Base-by-base conservation (phyloP, 179 eudicot genomes). In the Patellifolia procumbens region DNA sequence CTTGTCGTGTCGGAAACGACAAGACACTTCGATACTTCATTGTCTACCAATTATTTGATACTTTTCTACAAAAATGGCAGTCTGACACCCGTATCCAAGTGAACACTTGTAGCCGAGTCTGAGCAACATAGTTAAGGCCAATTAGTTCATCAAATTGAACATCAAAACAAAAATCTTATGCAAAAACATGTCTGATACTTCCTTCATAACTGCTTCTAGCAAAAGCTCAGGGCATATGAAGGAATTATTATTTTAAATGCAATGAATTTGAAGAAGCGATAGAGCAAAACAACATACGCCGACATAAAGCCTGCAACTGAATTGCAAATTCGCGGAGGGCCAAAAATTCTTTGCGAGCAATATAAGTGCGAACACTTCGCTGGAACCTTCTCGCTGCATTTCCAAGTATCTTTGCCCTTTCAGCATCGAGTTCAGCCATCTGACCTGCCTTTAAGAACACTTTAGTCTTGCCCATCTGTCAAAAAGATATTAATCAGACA, bases 371-470 rank as follows among this genome's bases (percentile, higher is more conserved):
- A 52, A 89, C 86, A 79, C 91, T 90, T 79, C 93, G 86, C 78
- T 96, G 99, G 67, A 93, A 87, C 72, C 85, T 89, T 79, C 88
- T 89, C 58, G 98, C 98, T 11, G 99, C 99, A 81, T 81, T 85
- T 68, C 94, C 94, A 24, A 96, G 83, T 15, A 96, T 87, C 84
- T 94, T 98, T 56, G 96, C 76, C 81, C 99, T 86, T 82, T 96
- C 79, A 70, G 99, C 92, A 85, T 96, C 99, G 80, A 96, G 74
- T 82, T 96, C 99, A 75, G 99, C 99, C 99, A 96, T 96, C 84
- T 96, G 99, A 72, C 99, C 97, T n/a, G 99, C 99, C 87, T 98
- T 89, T 51, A 96, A 89, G 85, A 96, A 96, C 46, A 96, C 90
- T 82, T 96, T 96, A 52, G 91, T 87, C 84, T 88, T 94, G 73